Conservation (phyloP, 192 early-diverging fungal genomes). For the Coemansia sp. region DNA sequence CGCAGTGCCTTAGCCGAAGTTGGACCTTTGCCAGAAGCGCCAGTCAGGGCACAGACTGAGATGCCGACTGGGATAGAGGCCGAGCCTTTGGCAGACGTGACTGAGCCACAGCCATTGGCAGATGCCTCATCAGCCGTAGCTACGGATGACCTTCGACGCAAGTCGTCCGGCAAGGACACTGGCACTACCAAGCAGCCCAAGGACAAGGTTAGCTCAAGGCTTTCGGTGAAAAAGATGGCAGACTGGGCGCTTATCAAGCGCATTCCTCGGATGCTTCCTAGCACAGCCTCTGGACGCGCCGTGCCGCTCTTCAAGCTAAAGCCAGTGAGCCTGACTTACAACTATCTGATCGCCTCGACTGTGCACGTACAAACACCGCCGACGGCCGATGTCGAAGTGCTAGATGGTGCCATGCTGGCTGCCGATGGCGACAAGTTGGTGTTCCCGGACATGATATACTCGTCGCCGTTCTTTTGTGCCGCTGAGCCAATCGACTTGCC, state of each 20-base stretch:
- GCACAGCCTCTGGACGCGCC: not conserved
- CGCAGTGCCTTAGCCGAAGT: not conserved
- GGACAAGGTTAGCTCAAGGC: not conserved
- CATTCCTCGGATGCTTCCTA: conserved; percentile 12
- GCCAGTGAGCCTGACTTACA: conserved; percentile 3
- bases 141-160: not conserved
- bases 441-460: conserved; percentile 33
- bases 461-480: conserved; percentile 48
- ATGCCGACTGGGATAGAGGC: not conserved
- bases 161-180: not conserved
- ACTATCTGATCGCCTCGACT: conserved; percentile 22
- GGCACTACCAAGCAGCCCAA: not conserved
- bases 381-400: not conserved
- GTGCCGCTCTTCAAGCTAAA: conserved; percentile 42
- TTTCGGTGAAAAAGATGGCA: conserved; percentile 4
- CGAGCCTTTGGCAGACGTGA: not conserved
- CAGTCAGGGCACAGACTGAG: not conserved
- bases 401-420: not conserved
- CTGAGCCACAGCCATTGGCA: not conserved
- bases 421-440: not conserved
- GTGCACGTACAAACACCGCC: not conserved
- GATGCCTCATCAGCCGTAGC: not conserved
- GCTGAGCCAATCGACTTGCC: conserved; percentile 18
- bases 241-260: conserved; percentile 36
- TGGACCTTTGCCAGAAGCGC: not conserved